phyloP scores from a whole-genome alignment of 2,329 filamentous ascomycete genomes.

The Coniochaeta prunicola region DNA sequence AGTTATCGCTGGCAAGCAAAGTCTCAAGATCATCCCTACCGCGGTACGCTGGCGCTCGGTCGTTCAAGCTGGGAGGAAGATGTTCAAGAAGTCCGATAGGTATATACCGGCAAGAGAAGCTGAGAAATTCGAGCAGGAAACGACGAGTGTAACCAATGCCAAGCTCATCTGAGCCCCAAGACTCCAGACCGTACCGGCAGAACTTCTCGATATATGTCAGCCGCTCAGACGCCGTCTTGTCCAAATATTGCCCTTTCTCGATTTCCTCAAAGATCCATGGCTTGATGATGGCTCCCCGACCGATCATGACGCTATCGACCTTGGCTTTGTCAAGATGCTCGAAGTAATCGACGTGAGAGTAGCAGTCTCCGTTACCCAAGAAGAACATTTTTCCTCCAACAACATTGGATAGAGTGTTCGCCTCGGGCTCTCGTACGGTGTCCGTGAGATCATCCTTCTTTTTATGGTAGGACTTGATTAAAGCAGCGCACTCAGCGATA shows the following conservation, averaged over 20 bases:
- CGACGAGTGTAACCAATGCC: slow-evolving; percentile 84
- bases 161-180: slow-evolving; percentile 93
- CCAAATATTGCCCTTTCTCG: slow-evolving; percentile 81
- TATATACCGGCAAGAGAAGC: slow-evolving; percentile 87
- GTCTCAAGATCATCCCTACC: slow-evolving; percentile 90
- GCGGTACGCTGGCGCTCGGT: slow-evolving; percentile 75
- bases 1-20: slow-evolving; percentile 83
- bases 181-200: slow-evolving; percentile 80
- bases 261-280: slow-evolving; percentile 99
- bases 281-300: slow-evolving; percentile 92
- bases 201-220: slow-evolving; percentile 84
- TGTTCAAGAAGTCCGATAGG: slow-evolving; percentile 83
- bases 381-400: slow-evolving; percentile 73
- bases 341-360: slow-evolving; percentile 84
- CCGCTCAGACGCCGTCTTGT: slow-evolving; percentile 86
- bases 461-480: slow-evolving; percentile 74
- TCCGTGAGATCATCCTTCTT: slow-evolving; percentile 62
- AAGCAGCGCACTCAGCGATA: slow-evolving; percentile 79
- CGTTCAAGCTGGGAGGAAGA: slow-evolving; percentile 81
- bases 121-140: slow-evolving; percentile 93
- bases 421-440: slow-evolving; percentile 71
- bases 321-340: slow-evolving; percentile 67
- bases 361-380: slow-evolving; percentile 93
- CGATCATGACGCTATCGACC: slow-evolving; percentile 95
- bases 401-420: slow-evolving; percentile 60